Evolutionary conservation across 2,329 filamentous ascomycete species (phyloP), one percentile per base, ranked within the genome.

Genomic region (Pseudocercospora vitis): DNA sequence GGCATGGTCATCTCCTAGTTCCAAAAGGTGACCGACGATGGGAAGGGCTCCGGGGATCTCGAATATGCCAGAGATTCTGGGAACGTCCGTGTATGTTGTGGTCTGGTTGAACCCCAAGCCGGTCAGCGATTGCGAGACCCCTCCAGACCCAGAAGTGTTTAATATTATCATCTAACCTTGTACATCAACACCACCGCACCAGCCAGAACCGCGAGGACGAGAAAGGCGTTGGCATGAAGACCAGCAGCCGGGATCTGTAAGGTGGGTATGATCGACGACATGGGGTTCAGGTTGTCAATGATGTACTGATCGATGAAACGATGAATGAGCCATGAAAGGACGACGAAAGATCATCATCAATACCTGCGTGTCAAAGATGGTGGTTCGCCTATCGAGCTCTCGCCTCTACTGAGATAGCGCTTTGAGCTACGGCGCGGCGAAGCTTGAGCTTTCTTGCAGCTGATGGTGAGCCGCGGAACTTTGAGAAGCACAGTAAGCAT

Each of bases 1-100:
- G 16, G 79, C 78, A 65, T 81, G 79, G 59, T 81, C 78, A 3
- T 79, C 76, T 12, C 79, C 78, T 2, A 81, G 73, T 21, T 74
- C 69, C 4, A 78, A 70, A 2, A 81, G 72, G 64, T 81, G 78
- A 1, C 78, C 78, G 18, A 74, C 71, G 7, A 81, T 68, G 1
- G 78, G 79, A 1, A 76, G 62, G 2, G 78, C 76, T 11, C 75
- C 74, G 2, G 79, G 78, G 11, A 81, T 76, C 48, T 81, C 76
- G 11, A 73, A 75, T 8, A 80, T 70, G 11, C 75, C 74, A 45
- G 70, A 72, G 56, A 81, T 80, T 46, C 74, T 69, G 1, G 77
- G 74, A 18, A 80, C 74, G 52, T 81, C 78, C 3, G 77, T 80
- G n/a, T 6, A 40, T 7, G 37, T 40, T 12, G 19, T 40, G 9